Evolutionary conservation across 1,284 basidiomycete species (phyloP).

Genomic region (Stygiomarasmius scandens): DNA sequence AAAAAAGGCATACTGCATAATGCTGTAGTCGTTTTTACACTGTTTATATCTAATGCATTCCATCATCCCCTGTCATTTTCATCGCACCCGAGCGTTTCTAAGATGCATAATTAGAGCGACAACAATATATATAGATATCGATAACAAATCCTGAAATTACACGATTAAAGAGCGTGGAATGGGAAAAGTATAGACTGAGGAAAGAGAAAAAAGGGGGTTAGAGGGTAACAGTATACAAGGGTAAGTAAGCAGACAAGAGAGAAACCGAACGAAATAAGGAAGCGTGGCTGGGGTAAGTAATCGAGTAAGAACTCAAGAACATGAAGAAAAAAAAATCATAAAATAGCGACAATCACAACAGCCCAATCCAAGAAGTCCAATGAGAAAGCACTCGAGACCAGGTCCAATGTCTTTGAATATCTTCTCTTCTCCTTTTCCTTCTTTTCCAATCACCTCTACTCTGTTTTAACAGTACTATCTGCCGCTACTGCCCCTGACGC

Average conservation of each 20-base stretch:
- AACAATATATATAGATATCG: conserved; percentile 13
- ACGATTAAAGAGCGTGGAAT: conserved; percentile 28
- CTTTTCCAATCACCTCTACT: conserved; percentile 18
- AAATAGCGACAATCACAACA: conserved; percentile 5
- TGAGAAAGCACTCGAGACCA: not conserved
- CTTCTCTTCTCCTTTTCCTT: not conserved
- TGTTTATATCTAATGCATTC: not conserved
- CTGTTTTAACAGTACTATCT: conserved; percentile 48
- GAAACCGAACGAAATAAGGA: too few species aligned
- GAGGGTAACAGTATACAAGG: conserved; percentile 7
- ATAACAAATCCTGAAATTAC: conserved; percentile 14
- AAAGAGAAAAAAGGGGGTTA: conserved; percentile 6
- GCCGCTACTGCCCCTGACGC: conserved; percentile 37
- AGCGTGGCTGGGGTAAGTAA: too few species aligned
- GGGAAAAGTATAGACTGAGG: conserved; percentile 3
- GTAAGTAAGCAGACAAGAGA: not conserved
- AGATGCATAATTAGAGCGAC: not conserved
- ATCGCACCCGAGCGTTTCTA: not conserved
- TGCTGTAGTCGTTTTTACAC: not conserved
- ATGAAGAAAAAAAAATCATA: not conserved
- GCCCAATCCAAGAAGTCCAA: conserved; percentile 1
- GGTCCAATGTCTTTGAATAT: too few species aligned
- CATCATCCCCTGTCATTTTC: not conserved
- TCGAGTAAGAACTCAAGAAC: too few species aligned
- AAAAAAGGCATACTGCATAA: not conserved